Base-by-base conservation (phyloP, 352 stramenopile species). In the Phytopythium oedochilum region DNA sequence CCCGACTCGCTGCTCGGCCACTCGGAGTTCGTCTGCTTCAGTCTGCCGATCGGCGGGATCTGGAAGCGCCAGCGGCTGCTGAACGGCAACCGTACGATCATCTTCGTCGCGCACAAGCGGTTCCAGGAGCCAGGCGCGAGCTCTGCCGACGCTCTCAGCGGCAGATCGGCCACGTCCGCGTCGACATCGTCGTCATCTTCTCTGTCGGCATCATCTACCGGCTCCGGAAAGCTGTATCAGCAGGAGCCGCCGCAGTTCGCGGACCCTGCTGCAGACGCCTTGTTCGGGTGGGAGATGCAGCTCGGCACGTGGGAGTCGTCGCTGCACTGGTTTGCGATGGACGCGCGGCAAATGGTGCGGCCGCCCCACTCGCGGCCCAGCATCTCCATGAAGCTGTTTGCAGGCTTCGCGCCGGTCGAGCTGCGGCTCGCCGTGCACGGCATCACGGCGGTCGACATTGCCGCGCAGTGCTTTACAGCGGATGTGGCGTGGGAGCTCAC, bases 221-320 rank as follows among this genome's bases (percentile, higher is more conserved):
- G 49, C 40, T n/a, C n/a, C n/a, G n/a, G n/a, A n/a, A n/a, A n/a
- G n/a, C n/a, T n/a, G n/a, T n/a, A n/a, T n/a, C n/a, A 32, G 26
- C 64, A 40, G 39, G 25, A 51, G 3, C 18, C 17, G 15, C 25
- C 36, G 2, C 25, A 25, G 25, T 26, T 36, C 26, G 14, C 45
- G 4, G 29, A 59, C 7, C 56, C 68, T 10, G 29, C 67, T 7
- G 49, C 58, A 14, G 43, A 53, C 8, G 66, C 63, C 10, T 15
- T 79, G 1, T 86, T 86, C 36, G 58, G 67, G 12, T 86, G 75
- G 75, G 81, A 80, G 49, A 83, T 86, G 73, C 61, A 80, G 53
- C 59, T 81, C 0, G 75, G 73, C 9, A 69, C 55, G 25, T 86
- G 71, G 70, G 68, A 70, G 53, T 40, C 40, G 18, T 59, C 57